Conservation (phyloP, 2,329 filamentous ascomycete genomes). For the Pezicula carpinea region DNA sequence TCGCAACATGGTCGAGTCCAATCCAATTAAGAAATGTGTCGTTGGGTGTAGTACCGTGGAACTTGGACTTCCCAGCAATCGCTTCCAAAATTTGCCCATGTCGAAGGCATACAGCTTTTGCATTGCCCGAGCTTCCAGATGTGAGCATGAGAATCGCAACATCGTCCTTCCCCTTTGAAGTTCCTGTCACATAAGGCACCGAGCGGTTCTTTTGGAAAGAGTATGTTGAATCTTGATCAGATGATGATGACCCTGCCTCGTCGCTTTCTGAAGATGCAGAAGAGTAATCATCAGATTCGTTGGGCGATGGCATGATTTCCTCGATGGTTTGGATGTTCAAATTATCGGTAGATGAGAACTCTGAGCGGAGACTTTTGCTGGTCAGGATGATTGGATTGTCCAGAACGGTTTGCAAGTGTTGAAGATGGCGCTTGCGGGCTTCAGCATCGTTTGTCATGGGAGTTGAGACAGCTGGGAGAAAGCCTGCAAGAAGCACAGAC, state of each 20-base stretch:
- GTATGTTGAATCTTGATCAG: not conserved
- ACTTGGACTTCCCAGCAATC: not conserved
- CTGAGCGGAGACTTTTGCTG: not conserved
- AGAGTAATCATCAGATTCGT: too few relatives aligned
- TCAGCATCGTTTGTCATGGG: conserved; percentile 25
- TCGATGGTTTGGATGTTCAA: conserved; percentile 2
- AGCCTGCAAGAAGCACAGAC: conserved; percentile 30
- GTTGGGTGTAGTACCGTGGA: not conserved
- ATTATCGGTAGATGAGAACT: not conserved
- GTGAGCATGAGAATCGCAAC: conserved; percentile 43
- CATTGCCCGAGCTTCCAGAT: conserved; percentile 45
- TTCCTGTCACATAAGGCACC: not conserved
- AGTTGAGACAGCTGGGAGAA: conserved; percentile 32
- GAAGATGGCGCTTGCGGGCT: conserved; percentile 26
- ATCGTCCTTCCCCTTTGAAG: conserved; percentile 8
- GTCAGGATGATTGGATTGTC: conserved; percentile 7
- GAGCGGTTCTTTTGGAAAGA: not conserved
- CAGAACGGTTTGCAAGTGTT: conserved; percentile 13
- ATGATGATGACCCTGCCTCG: too few relatives aligned
- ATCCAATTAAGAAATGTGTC: conserved; percentile 31
- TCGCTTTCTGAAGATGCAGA: too few relatives aligned
- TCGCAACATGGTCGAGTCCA: conserved; percentile 47
- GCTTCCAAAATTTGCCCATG: conserved; percentile 36
- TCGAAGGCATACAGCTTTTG: conserved; percentile 43
- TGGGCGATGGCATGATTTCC: not conserved